Evolutionary conservation across 1,284 basidiomycete species (phyloP).

Genomic region (Boletus holoroseus): DNA sequence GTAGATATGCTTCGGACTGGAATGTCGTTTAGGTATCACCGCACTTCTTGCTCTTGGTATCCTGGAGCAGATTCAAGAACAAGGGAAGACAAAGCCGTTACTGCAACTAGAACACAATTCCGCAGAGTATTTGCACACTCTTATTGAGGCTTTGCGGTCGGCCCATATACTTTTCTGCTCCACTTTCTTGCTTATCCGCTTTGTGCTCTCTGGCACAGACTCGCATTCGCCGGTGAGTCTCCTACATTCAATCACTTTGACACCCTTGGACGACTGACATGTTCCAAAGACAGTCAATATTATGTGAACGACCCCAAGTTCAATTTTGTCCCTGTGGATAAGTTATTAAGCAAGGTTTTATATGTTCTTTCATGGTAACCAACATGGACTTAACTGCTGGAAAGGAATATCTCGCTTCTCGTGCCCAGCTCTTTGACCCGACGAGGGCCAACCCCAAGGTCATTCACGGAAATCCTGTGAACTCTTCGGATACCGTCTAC

Average conservation of each 20-base stretch:
- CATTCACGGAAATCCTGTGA: slow-evolving; percentile 71
- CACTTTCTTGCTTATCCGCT: slow-evolving; percentile 2
- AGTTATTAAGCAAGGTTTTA: slow-evolving; percentile 72
- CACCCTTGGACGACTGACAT: slow-evolving; percentile 1
- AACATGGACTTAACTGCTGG: slow-evolving; percentile 3
- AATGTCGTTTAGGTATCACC: slow-evolving; percentile 57
- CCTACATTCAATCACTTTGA: neutral
- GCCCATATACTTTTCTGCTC: slow-evolving; percentile 22
- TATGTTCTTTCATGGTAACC: slow-evolving; percentile 38
- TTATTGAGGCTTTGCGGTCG: slow-evolving; percentile 79
- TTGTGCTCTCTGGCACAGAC: slow-evolving; percentile 35
- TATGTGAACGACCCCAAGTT: slow-evolving; percentile 86
- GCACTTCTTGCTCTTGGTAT: slow-evolving; percentile 90
- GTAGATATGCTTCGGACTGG: neutral
- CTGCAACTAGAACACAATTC: slow-evolving; percentile 84
- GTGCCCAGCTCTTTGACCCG: slow-evolving; percentile 80
- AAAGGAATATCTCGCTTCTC: slow-evolving; percentile 73
- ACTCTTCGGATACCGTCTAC: slow-evolving; percentile 90
- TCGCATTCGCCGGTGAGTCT: slow-evolving; percentile 66
- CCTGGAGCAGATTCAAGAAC: slow-evolving; percentile 77
- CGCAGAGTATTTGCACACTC: slow-evolving; percentile 78
- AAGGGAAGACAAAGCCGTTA: slow-evolving; percentile 65
- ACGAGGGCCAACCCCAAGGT: slow-evolving; percentile 59
- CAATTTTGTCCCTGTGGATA: slow-evolving; percentile 65
- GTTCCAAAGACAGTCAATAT: slow-evolving; percentile 66